These are phyloP conservation scores for Populus nigra DNA, from an alignment of 345 rosid species.

Conservation along the genomic window DNA sequence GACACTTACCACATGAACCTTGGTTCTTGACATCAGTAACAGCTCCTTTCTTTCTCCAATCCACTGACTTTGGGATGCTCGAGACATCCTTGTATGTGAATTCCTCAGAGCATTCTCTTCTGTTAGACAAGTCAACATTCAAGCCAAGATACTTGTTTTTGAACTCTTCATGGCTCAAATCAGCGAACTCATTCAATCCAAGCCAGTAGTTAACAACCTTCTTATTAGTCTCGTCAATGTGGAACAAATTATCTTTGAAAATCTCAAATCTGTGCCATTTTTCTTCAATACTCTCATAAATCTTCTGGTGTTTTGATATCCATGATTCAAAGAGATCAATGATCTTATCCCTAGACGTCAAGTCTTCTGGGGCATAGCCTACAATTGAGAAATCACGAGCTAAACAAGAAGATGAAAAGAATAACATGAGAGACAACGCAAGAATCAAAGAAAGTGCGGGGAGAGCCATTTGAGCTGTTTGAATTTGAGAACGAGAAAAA, in stretches of 20 bases:
- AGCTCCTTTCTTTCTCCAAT: slow-evolving; percentile 36
- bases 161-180: slow-evolving; percentile 31
- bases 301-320: slow-evolving; percentile 19
- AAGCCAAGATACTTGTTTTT: slow-evolving; percentile 25
- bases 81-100: slow-evolving; percentile 15
- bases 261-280: slow-evolving; percentile 28
- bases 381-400: slow-evolving; percentile 33
- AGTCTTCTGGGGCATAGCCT: slow-evolving; percentile 25
- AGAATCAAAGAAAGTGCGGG: neutral
- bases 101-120: slow-evolving; percentile 1
- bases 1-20: slow-evolving; percentile 27
- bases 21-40: slow-evolving; percentile 31
- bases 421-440: neutral
- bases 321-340: slow-evolving; percentile 30
- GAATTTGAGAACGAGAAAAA: neutral
- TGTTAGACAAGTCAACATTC: slow-evolving; percentile 7
- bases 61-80: slow-evolving; percentile 25
- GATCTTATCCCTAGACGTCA: slow-evolving; percentile 25
- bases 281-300: slow-evolving; percentile 25
- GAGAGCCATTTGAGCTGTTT: slow-evolving; percentile 6
- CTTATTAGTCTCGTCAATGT: slow-evolving; percentile 31
- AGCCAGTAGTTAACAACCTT: slow-evolving; percentile 32
- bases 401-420: neutral
- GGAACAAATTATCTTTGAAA: slow-evolving; percentile 30
- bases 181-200: slow-evolving; percentile 28